A percentile compares a stretch with the other conserved stretches of the same genome.
Conservation (phyloP, 1,139 yeast species). For the Saccharomycopsis phalli region DNA sequence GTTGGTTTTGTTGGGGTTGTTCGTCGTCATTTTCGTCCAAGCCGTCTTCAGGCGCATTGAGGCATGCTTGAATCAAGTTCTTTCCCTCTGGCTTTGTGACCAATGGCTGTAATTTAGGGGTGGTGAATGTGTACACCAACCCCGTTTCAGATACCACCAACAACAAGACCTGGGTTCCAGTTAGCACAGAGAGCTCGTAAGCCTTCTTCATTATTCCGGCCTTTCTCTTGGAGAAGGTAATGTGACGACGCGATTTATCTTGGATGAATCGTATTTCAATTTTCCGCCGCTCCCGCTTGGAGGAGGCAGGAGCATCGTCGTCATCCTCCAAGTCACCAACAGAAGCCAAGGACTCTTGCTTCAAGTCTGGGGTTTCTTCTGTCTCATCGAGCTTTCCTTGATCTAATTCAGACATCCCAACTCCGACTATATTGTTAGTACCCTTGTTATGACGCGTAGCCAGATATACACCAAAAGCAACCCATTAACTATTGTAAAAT, state of each 20-base stretch:
- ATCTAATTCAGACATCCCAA: slow-evolving; percentile 21
- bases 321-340: slow-evolving; percentile 51
- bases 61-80: slow-evolving; percentile 90
- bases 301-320: slow-evolving; percentile 49
- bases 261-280: slow-evolving; percentile 95
- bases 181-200: slow-evolving; percentile 86
- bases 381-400: slow-evolving; percentile 21
- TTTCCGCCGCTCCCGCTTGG: slow-evolving; percentile 69
- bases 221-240: slow-evolving; percentile 93
- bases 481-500: not conserved
- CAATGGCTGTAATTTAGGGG: slow-evolving; percentile 94
- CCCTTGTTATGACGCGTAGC: not conserved
- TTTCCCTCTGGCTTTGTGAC: slow-evolving; percentile 97
- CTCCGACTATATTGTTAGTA: not conserved
- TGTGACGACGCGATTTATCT: slow-evolving; percentile 95
- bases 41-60: slow-evolving; percentile 82
- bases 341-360: slow-evolving; percentile 20
- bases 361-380: slow-evolving; percentile 22
- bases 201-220: slow-evolving; percentile 99
- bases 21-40: slow-evolving; percentile 51
- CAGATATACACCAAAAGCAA: not conserved
- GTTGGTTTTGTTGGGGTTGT: slow-evolving; percentile 19
- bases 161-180: slow-evolving; percentile 92
- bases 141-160: slow-evolving; percentile 97
- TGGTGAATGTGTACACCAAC: slow-evolving; percentile 94